phyloP scores from a whole-genome alignment of 2,329 filamentous ascomycete genomes.

The Aspergillus vadensis region DNA sequence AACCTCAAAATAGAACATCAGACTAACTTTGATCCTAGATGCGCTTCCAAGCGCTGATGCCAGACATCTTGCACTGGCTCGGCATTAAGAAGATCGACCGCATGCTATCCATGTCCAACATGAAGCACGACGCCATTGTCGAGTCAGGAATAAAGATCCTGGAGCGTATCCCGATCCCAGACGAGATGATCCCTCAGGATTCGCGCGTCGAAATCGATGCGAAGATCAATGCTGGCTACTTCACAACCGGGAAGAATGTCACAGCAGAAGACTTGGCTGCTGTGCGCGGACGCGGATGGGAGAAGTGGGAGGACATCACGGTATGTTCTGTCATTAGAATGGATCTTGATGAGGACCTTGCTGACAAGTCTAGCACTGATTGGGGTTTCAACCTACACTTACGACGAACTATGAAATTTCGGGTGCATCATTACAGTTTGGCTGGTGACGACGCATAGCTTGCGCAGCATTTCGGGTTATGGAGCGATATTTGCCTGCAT shows the following conservation, averaged over 20 bases:
- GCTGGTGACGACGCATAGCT: not conserved
- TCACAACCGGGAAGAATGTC: slow-evolving; percentile 88
- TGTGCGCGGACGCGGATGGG: slow-evolving; percentile 89
- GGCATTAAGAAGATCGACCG: slow-evolving; percentile 98
- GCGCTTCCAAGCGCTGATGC: slow-evolving; percentile 98
- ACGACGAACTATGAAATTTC: not conserved
- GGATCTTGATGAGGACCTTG: not conserved
- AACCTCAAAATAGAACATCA: slow-evolving; percentile 1
- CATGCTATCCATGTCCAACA: slow-evolving; percentile 97
- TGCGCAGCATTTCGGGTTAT: not conserved
- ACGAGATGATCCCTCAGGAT: slow-evolving; percentile 90
- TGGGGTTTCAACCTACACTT: not conserved
- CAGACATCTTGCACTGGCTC: slow-evolving; percentile 95
- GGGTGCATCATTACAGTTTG: not conserved
- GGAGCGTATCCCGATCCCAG: slow-evolving; percentile 87
- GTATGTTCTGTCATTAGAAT: slow-evolving; percentile 24
- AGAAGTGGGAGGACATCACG: slow-evolving; percentile 61
- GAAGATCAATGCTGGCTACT: slow-evolving; percentile 88
- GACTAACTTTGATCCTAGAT: slow-evolving; percentile 58
- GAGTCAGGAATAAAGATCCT: slow-evolving; percentile 68
- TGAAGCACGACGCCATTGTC: slow-evolving; percentile 57
- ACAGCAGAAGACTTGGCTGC: slow-evolving; percentile 81
- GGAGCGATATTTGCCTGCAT: not conserved
- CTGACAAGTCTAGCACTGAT: not conserved
- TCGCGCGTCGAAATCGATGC: slow-evolving; percentile 98